Evolutionary conservation across 176 grass and related monocot species (phyloP).

Genomic region (Rhynchospora breviuscula): DNA sequence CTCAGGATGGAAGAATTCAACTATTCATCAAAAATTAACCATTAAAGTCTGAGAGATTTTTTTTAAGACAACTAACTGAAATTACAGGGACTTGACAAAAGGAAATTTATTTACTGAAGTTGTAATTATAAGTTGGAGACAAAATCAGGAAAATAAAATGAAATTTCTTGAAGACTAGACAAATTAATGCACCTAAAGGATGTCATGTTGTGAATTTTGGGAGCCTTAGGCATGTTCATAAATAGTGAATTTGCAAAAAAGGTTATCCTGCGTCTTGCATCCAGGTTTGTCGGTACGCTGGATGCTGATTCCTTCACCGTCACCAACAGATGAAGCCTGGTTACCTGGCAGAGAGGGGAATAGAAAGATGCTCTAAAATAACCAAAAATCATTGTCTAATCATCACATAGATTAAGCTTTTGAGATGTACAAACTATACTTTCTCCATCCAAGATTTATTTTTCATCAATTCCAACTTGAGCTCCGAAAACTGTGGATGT

Average conservation of each 20-base stretch:
- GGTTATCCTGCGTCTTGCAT: conserved; percentile 87
- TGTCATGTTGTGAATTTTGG: conserved; percentile 66
- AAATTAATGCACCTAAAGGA: conserved; percentile 64
- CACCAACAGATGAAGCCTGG: conserved; percentile 82
- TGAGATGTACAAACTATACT: conserved; percentile 37
- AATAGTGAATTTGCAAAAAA: conserved; percentile 99
- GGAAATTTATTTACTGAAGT: not conserved
- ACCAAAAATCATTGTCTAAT: not conserved
- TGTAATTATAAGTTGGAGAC: not conserved
- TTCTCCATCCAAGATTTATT: conserved; percentile 48
- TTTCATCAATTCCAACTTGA: conserved; percentile 40
- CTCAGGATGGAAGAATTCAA: not conserved
- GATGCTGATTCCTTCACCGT: conserved; percentile 92
- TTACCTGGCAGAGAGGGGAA: conserved; percentile 34
- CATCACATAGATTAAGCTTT: conserved; percentile 12
- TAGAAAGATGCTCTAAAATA: not conserved
- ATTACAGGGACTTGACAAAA: not conserved
- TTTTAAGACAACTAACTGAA: not conserved
- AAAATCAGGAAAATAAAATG: not conserved
- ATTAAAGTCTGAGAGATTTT: not conserved
- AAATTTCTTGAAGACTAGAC: not conserved
- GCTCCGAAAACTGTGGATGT: conserved; percentile 45
- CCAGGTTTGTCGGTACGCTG: conserved; percentile 70
- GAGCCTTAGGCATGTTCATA: conserved; percentile 83
- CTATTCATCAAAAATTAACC: not conserved